Evolutionary conservation across 106 monocot genomes (phyloP), one percentile per base, ranked within the genome.

Genomic region (Apostasia shenzhenica): DNA sequence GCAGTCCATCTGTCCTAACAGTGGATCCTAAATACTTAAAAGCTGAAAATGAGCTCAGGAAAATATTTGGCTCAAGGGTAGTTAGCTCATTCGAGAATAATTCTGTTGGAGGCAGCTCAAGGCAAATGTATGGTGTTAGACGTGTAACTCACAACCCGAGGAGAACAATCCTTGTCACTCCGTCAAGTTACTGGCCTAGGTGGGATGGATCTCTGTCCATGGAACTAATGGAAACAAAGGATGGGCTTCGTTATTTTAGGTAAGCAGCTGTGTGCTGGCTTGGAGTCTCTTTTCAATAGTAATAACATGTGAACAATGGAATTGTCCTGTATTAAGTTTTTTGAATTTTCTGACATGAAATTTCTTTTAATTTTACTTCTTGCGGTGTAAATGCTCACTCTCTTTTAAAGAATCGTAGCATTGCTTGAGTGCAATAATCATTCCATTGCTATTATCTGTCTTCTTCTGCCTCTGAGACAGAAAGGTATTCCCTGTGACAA

Each of bases 21-120:
- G 81, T 93, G 51, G 90, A 99, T 73, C 88, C 93, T 2, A 99
- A 93, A 73, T 78, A 76, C 69, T 76, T 99, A 61, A 99, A 99
- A 72, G 90, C 87, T 56, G 99, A 99, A 67, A 90, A 93, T 78
- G 99, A 99, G 71, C 79, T 93, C 2, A 57, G 84, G 52, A 93
- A 83, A 69, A 99, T 99, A 66, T 99, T 99, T 77, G 99, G 99
- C 67, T 85, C 90, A 48, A 93, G 90, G 72, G 93, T 99, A 37
- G 93, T 99, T 50, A 90, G 78, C 63, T 93, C 93, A 43, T 87
- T 85, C 72, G 87, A 92, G 70, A 99, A 86, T 73, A 81, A 74
- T 61, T 80, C 77, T 2, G 61, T 54, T 72, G 73, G 53, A 55
- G 76, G 83, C 14, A 85, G 83, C 70, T 85, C 89, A 67, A 99